Evolutionary conservation across 257 asterid genomes (phyloP).

Genomic region (Nicotiana tomentosiformis): DNA sequence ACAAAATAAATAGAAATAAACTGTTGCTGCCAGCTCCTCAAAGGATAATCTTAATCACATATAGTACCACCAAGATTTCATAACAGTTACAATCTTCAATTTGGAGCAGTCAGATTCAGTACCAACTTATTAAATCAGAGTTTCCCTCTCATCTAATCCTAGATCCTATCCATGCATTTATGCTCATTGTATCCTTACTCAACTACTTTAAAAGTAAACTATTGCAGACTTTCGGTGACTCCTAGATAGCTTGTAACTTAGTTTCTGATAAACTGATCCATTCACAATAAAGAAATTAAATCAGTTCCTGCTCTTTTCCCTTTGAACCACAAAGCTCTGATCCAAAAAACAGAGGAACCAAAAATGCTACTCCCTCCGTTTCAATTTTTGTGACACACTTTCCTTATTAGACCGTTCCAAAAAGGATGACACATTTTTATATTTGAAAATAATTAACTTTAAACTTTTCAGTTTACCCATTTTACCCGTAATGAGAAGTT

Average conservation of each 20-base stretch:
- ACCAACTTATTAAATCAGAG: not conserved
- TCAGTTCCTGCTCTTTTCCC: not conserved
- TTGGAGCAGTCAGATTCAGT: not conserved
- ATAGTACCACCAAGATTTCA: not conserved
- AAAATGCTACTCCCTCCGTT: no score
- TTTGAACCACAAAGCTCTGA: not conserved
- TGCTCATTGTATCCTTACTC: no score
- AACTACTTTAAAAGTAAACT: not conserved
- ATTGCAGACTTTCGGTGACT: not conserved
- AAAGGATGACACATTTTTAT: no score
- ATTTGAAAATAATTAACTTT: no score
- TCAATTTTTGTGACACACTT: no score
- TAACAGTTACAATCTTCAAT: not conserved
- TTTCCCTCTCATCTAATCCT: no score
- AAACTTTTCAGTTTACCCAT: no score
- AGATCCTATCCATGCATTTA: no score
- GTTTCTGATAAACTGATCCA: not conserved
- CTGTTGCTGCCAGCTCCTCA: not conserved
- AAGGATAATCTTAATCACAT: not conserved
- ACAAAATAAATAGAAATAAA: not conserved
- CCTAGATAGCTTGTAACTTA: not conserved
- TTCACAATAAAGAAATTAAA: not conserved
- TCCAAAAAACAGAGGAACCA: not conserved
- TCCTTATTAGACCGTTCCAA: no score
- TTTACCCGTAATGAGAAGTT: no score